phyloP scores from a whole-genome alignment of 495 filamentous ascomycete species.

The Annulohypoxylon maeteangense region DNA sequence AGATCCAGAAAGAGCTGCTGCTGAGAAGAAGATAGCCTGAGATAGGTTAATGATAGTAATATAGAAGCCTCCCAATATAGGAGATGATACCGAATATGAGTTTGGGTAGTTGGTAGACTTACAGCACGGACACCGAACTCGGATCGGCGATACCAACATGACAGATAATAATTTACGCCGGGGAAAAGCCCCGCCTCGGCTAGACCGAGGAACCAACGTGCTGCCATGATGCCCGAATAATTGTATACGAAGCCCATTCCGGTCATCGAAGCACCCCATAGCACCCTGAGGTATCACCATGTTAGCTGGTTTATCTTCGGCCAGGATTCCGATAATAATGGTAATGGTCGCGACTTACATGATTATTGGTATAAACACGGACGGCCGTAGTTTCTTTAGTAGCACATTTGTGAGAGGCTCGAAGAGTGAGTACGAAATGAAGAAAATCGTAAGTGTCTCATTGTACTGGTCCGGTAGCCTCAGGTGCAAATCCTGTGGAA shows the following conservation, averaged over 20 bases:
- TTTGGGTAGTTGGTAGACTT: conserved; percentile 2
- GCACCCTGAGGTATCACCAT: conserved; percentile 46
- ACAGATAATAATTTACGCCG: conserved; percentile 88
- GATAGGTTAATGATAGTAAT: background rate
- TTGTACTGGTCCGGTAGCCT: conserved; percentile 71
- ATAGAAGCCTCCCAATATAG: background rate
- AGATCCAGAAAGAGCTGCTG: conserved; percentile 83
- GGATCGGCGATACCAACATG: conserved; percentile 84
- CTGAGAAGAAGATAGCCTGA: conserved; percentile 88
- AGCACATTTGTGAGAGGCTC: conserved; percentile 91
- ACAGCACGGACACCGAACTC: conserved; percentile 74
- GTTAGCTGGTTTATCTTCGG: conserved; percentile 15
- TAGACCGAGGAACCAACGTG: conserved; percentile 86
- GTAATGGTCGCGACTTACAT: conserved; percentile 68
- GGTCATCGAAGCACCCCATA: conserved; percentile 83
- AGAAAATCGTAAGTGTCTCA: conserved; percentile 83
- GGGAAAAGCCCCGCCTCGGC: conserved; percentile 87
- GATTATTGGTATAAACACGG: conserved; percentile 71
- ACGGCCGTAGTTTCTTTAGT: conserved; percentile 74
- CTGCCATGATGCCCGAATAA: conserved; percentile 81
- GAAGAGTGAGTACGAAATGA: conserved; percentile 87
- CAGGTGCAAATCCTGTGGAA: conserved; percentile 67
- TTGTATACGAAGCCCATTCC: conserved; percentile 85
- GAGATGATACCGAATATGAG: too few species aligned
- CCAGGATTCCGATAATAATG: conserved; percentile 11